Evolutionary conservation across 1,284 basidiomycete genomes (phyloP).

Genomic region (Coniferiporia weirii): DNA sequence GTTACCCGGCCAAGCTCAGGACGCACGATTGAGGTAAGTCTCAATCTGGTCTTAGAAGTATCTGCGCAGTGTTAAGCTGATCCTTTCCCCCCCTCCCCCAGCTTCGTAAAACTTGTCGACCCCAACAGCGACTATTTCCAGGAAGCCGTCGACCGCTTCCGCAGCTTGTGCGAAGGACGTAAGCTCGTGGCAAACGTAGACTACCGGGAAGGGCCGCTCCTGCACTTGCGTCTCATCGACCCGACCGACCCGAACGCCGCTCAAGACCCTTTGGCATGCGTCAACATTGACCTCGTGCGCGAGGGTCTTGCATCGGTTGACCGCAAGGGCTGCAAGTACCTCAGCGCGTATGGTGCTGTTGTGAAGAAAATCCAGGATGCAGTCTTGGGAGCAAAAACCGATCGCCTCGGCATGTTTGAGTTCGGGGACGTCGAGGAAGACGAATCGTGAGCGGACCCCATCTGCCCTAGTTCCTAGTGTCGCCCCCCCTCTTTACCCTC

Average conservation of each 20-base stretch:
- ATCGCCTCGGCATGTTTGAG: conserved; percentile 83
- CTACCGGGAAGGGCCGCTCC: conserved; percentile 67
- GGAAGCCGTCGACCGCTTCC: conserved; percentile 85
- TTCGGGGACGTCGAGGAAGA: conserved; percentile 81
- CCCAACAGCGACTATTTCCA: conserved; percentile 78
- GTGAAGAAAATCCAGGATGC: conserved; percentile 63
- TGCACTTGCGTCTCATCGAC: conserved; percentile 87
- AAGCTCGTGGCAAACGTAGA: conserved; percentile 90
- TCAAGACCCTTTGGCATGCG: conserved; percentile 66
- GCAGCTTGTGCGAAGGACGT: conserved; percentile 76
- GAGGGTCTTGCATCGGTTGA: conserved; percentile 80
- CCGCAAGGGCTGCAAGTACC: conserved; percentile 71
- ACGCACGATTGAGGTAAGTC: conserved; percentile 68
- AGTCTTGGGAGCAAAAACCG: conserved; percentile 63
- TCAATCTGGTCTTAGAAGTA: background rate
- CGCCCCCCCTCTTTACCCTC: too few relatives aligned
- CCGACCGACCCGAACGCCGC: conserved; percentile 65
- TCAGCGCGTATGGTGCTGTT: conserved; percentile 65
- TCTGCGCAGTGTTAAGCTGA: background rate
- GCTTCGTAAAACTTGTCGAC: conserved; percentile 80
- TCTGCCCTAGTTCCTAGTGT: background rate
- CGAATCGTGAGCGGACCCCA: conserved; percentile 25
- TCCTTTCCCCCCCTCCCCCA: conserved; percentile 28
- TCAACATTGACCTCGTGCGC: conserved; percentile 79
- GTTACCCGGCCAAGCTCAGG: conserved; percentile 79